Percentiles rank a stretch among this genome's conserved stretches.
These are phyloP conservation scores for Lepraria neglecta DNA, from an alignment of 495 filamentous ascomycete genomes.

Conservation along the genomic window DNA sequence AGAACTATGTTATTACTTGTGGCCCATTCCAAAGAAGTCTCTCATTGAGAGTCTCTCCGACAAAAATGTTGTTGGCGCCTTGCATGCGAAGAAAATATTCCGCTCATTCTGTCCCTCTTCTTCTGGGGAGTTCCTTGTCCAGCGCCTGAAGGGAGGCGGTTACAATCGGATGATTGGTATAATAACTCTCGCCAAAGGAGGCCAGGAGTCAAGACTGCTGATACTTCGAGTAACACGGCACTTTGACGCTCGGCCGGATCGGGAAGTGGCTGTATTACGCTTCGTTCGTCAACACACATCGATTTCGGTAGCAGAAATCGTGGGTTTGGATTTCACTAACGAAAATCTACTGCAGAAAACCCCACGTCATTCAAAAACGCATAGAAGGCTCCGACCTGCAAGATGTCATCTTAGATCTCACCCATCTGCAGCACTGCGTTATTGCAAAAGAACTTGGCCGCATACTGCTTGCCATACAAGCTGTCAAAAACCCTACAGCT, in stretches of 20 bases:
- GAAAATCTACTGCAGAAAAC: slow-evolving; percentile 4
- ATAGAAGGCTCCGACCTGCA: background rate
- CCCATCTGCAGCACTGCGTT: background rate
- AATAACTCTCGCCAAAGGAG: background rate
- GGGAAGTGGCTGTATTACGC: slow-evolving; percentile 46
- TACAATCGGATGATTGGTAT: slow-evolving; percentile 11
- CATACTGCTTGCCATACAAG: background rate
- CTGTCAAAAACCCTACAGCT: background rate
- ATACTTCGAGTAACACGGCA: slow-evolving; percentile 5
- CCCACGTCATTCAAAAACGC: slow-evolving; percentile 1
- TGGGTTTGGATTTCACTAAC: slow-evolving; percentile 38
- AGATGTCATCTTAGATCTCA: background rate
- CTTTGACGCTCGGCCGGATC: slow-evolving; percentile 24
- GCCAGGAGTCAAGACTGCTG: background rate
- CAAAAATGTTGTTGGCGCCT: too few species aligned
- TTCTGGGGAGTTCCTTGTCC: too few species aligned
- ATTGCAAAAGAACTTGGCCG: slow-evolving; percentile 1
- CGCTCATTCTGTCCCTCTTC: too few species aligned
- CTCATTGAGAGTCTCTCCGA: too few species aligned
- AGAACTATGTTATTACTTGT: too few species aligned
- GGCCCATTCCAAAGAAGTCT: too few species aligned
- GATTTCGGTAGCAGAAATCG: slow-evolving; percentile 44
- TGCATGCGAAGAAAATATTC: too few species aligned
- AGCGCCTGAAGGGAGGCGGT: slow-evolving; percentile 7
- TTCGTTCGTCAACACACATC: slow-evolving; percentile 39